Evolutionary conservation across 2,329 filamentous ascomycete species (phyloP), one percentile per base, ranked within the genome.

Genomic region (Byssothecium circinans): DNA sequence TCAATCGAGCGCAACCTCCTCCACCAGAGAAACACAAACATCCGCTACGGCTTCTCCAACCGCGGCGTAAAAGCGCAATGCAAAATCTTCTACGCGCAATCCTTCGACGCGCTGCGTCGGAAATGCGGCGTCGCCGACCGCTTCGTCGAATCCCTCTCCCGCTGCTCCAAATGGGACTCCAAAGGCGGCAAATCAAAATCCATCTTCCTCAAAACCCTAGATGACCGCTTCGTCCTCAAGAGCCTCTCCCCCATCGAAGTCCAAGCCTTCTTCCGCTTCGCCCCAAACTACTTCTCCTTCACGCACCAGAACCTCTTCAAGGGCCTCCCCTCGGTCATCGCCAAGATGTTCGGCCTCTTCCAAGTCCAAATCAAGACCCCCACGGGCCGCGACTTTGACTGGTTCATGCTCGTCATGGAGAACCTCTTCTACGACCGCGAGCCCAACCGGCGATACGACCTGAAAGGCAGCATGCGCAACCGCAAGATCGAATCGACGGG

Each of bases 261-360:
- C 1, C 87, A 90, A 30, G 91, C 94, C 0, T 99, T 99, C 71
- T 81, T 97, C 58, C 88, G 88, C 59, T 99, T 99, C 65, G 95
- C 94, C 0, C 94, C 94, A 1, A 91, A 92, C 30, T 99, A 99
- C 74, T 99, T 99, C 70, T 87, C 86, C 61, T 95, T 99, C 68
- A 97, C 97, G 86, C 90, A 91, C 11, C 89, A 97, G 67, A 91
- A 91, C 6, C 79, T 99, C 14, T 99, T 99, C 75, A 91, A 96
- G 62, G 91, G 72, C 58, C 79, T 99, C 2, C 94, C 94, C 0
- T 95, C 90, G 1, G 94, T 96, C 34, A 99, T 99, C 64, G 94
- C 94, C 23, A 99, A 99, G 75, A 99, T 99, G 94, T 83, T 99
- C 44, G 94, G 94, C 0, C 95, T 99, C 69, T 99, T 96, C 75